These are phyloP conservation scores for Rutstroemia sp. DNA, from an alignment of 2,329 filamentous ascomycete species.

Conservation along the genomic window DNA sequence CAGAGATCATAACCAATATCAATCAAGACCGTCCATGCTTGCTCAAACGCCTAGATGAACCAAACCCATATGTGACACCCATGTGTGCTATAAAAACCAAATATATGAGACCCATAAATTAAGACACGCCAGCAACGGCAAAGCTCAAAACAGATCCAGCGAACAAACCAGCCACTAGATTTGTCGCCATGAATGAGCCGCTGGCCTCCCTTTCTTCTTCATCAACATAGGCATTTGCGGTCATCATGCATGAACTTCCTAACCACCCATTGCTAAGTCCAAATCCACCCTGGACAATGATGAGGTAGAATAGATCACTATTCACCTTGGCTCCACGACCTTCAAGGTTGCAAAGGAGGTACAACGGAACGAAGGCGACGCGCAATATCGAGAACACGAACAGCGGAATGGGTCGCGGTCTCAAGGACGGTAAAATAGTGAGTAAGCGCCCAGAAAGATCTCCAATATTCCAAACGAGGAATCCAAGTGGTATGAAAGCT, in stretches of 20 bases:
- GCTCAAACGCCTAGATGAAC: not conserved
- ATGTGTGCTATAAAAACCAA: not conserved
- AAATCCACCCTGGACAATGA: slow-evolving; percentile 76
- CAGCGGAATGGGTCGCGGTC: slow-evolving; percentile 55
- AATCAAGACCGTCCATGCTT: not conserved
- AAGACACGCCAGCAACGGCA: slow-evolving; percentile 41
- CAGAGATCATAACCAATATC: too few species aligned
- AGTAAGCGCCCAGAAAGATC: slow-evolving; percentile 71
- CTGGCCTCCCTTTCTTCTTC: slow-evolving; percentile 79
- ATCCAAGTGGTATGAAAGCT: slow-evolving; percentile 82
- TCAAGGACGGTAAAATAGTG: slow-evolving; percentile 52
- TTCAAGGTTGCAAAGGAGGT: slow-evolving; percentile 81
- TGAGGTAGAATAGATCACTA: slow-evolving; percentile 83
- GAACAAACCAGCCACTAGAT: slow-evolving; percentile 76
- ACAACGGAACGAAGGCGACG: slow-evolving; percentile 70
- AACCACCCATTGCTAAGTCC: slow-evolving; percentile 84
- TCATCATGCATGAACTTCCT: slow-evolving; percentile 86
- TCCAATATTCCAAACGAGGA: slow-evolving; percentile 89
- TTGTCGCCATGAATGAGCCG: slow-evolving; percentile 89
- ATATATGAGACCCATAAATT: not conserved
- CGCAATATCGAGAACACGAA: slow-evolving; percentile 62
- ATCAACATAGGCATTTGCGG: slow-evolving; percentile 72
- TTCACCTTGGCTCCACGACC: slow-evolving; percentile 64
- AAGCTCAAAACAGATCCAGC: slow-evolving; percentile 89
- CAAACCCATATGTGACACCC: not conserved